These are phyloP conservation scores for Globisporangium apiculatum DNA, from an alignment of 352 stramenopile genomes.

Conservation along the genomic window DNA sequence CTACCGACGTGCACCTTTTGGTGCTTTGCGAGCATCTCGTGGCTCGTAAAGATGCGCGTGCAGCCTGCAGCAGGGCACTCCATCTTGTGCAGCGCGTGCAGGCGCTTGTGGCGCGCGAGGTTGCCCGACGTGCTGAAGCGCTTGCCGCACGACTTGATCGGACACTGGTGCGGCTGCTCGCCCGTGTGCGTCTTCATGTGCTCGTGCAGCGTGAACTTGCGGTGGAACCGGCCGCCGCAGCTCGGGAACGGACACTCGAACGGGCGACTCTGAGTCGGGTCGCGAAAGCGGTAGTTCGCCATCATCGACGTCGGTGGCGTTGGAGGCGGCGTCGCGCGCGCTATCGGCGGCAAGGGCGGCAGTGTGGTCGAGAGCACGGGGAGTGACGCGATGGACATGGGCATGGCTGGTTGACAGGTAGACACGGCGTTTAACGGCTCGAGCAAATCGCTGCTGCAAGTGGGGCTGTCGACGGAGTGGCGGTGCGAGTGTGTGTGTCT, in stretches of 20 bases:
- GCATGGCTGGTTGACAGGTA: not conserved
- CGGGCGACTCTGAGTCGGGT: slow-evolving; percentile 3
- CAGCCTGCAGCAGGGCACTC: slow-evolving; percentile 5
- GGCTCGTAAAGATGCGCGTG: slow-evolving; percentile 8
- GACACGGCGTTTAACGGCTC: too few relatives aligned
- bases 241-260: slow-evolving; percentile 6
- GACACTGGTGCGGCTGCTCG: slow-evolving; percentile 48
- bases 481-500: too few relatives aligned
- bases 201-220: slow-evolving; percentile 64
- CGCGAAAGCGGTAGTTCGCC: slow-evolving; percentile 4
- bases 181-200: slow-evolving; percentile 78
- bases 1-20: slow-evolving; percentile 7
- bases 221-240: slow-evolving; percentile 47
- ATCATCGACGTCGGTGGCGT: not conserved
- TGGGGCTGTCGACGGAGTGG: too few relatives aligned
- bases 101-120: slow-evolving; percentile 21
- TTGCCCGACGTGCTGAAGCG: slow-evolving; percentile 28
- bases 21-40: slow-evolving; percentile 9
- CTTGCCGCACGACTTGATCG: slow-evolving; percentile 19
- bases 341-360: not conserved
- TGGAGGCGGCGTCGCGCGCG: not conserved
- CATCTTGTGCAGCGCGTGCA: slow-evolving; percentile 13
- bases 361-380: not conserved
- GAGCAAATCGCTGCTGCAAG: too few relatives aligned
- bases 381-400: slow-evolving; percentile 1